Base-by-base conservation (phyloP, 805 yeast species). In the Starmerella ratchasimensis region DNA sequence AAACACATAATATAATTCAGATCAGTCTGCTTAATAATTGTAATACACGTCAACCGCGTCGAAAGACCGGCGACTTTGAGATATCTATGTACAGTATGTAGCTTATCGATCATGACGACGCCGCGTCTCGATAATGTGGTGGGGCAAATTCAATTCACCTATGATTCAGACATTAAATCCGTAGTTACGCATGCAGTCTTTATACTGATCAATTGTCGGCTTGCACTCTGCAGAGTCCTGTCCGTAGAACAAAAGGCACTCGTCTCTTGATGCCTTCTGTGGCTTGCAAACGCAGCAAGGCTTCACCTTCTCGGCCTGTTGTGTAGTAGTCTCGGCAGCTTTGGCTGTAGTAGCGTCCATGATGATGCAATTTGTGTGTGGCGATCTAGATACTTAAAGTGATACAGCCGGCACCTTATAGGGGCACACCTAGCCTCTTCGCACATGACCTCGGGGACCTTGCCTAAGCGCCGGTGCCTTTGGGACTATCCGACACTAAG, bases 271-370 rank as follows among this genome's bases (percentile, higher is more conserved):
- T 43, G 77, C 69, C 61, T 83, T 83, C 54, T 83, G 83, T 24
- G 79, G 80, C 49, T 76, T 71, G 60, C 97, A 90, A 17, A 88
- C 97, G 55, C 97, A 88, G 61, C 98, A 88, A 42, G 98, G 96
- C 62, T 86, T 88, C 47, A 93, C 93, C 55, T 82, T 77, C 27
- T 41, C 41, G 20, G 33, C 22, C 14, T 21, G 28, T n/a, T 20
- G 25, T 6, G 7, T 19, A 8, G 33, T 16, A 14, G 10, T 20
- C 7, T 16, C 7, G 21, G 18, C n/a, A 10, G 10, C 21, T 9
- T 16, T 10, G 21, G 24, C 13, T 6, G 24, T 16, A 15, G 16
- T 16, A n/a, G 16, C 31, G 31, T n/a, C n/a, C n/a, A n/a, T n/a
- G 27, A 11, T 24, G n/a, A 24, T 11, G n/a, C n/a, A 11, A n/a